These are phyloP conservation scores for Ulvella scutata DNA, from an alignment of 139 green algal genomes.

Conservation along the genomic window DNA sequence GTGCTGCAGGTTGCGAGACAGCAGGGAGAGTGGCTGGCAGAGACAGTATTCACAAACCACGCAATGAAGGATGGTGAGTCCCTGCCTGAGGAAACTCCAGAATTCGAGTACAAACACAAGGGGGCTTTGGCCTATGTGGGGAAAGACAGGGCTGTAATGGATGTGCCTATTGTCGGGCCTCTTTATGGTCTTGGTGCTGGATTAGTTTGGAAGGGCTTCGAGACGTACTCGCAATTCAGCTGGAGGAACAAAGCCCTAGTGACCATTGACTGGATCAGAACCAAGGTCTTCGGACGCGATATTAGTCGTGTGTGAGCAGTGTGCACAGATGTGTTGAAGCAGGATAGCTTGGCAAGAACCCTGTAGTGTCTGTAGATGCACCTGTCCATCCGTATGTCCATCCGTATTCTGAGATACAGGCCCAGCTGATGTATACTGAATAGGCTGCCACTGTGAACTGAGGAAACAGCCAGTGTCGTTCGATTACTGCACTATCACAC, in stretches of 20 bases:
- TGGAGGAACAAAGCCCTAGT: constrained; percentile 73
- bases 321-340: too few relatives aligned
- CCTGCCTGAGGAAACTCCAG: not conserved
- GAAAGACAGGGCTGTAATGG: constrained; percentile 74
- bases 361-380: too few relatives aligned
- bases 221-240: constrained; percentile 64
- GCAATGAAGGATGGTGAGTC: not conserved
- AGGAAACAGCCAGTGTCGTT: too few relatives aligned
- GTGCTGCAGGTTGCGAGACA: constrained; percentile 62
- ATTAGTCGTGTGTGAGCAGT: constrained; percentile 50
- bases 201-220: constrained; percentile 70
- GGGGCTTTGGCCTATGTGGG: constrained; percentile 76
- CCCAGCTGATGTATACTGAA: too few relatives aligned
- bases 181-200: constrained; percentile 48
- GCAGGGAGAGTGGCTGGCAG: constrained; percentile 67
- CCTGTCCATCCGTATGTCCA: too few relatives aligned
- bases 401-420: too few relatives aligned
- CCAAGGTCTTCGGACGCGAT: constrained; percentile 75
- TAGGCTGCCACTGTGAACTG: too few relatives aligned
- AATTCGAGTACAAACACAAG: constrained; percentile 38
- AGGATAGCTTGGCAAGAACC: too few relatives aligned
- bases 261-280: constrained; percentile 57
- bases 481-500: too few relatives aligned
- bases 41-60: constrained; percentile 9
- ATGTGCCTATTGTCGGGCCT: constrained; percentile 53